Evolutionary conservation across 1,284 basidiomycete genomes (phyloP).

Genomic region (Moniliella sp.): DNA sequence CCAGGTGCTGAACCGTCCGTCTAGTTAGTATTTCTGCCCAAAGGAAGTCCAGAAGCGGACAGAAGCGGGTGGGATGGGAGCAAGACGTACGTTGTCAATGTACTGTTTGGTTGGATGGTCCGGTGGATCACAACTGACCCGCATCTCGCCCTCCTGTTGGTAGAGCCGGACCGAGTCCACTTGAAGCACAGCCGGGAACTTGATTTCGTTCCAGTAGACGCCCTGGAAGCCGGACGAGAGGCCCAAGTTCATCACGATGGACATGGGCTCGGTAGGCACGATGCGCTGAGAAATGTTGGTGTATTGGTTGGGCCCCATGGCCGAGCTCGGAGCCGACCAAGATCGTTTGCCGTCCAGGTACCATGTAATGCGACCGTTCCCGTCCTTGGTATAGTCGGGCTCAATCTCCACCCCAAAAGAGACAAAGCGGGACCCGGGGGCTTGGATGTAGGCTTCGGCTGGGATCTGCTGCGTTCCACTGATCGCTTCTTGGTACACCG

Average conservation of each 20-base stretch:
- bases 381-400: slow-evolving; percentile 5
- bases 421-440: slow-evolving; percentile 2
- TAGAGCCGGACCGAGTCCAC: slow-evolving; percentile 38
- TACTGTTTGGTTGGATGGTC: slow-evolving; percentile 20
- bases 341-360: slow-evolving; percentile 6
- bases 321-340: too few relatives aligned
- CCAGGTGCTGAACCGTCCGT: slow-evolving; percentile 24
- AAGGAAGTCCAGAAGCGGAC: too few relatives aligned
- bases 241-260: slow-evolving; percentile 20
- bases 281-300: slow-evolving; percentile 17
- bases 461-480: slow-evolving; percentile 2
- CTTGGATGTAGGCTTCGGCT: slow-evolving; percentile 2
- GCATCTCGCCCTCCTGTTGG: slow-evolving; percentile 34
- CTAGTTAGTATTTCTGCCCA: slow-evolving; percentile 27
- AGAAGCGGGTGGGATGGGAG: too few relatives aligned
- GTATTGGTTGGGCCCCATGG: too few relatives aligned
- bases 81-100: too few relatives aligned
- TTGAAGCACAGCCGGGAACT: slow-evolving; percentile 36
- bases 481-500: slow-evolving; percentile 3
- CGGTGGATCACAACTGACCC: slow-evolving; percentile 23
- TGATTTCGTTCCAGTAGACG: slow-evolving; percentile 1
- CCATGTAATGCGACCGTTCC: slow-evolving; percentile 4
- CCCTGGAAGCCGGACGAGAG: slow-evolving; percentile 23
- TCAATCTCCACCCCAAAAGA: slow-evolving; percentile 5
- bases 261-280: slow-evolving; percentile 27